phyloP scores from a whole-genome alignment of 2,329 filamentous ascomycete species.

The Phaeosphaeria sp. region DNA sequence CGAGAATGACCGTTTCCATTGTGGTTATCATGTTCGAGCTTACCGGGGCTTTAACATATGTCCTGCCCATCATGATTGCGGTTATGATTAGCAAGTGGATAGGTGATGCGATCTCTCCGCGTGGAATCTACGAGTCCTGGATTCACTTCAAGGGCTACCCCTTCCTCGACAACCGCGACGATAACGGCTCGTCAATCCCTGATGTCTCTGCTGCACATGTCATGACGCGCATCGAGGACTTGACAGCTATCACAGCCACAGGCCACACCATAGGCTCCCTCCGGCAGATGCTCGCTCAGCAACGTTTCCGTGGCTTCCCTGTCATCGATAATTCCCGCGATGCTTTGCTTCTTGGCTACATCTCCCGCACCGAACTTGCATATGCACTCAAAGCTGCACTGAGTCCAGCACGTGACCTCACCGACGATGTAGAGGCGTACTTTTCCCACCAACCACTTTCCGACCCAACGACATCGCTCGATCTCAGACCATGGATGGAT shows the following conservation, averaged over 20 bases:
- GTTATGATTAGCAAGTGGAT: slow-evolving; percentile 99
- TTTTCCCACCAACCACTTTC: slow-evolving; percentile 81
- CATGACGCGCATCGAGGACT: slow-evolving; percentile 91
- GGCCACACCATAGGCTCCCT: slow-evolving; percentile 86
- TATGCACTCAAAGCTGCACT: slow-evolving; percentile 76
- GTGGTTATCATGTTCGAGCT: slow-evolving; percentile 99
- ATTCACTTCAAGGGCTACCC: slow-evolving; percentile 96
- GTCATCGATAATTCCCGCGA: slow-evolving; percentile 80
- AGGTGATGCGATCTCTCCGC: slow-evolving; percentile 89
- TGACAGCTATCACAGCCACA: slow-evolving; percentile 84
- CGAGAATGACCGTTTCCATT: slow-evolving; percentile 95
- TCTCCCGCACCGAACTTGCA: slow-evolving; percentile 85
- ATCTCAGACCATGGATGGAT: slow-evolving; percentile 97
- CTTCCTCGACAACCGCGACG: slow-evolving; percentile 88
- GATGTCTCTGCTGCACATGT: slow-evolving; percentile 86
- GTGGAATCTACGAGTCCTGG: slow-evolving; percentile 97
- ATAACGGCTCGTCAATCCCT: slow-evolving; percentile 68
- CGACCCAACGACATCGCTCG: slow-evolving; percentile 78
- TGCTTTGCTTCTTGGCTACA: slow-evolving; percentile 87
- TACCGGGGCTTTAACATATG: slow-evolving; percentile 92
- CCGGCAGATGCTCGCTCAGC: slow-evolving; percentile 70
- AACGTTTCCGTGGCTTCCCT: slow-evolving; percentile 89
- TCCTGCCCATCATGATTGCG: slow-evolving; percentile 97
- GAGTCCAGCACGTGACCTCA: slow-evolving; percentile 63
- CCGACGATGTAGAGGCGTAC: slow-evolving; percentile 76